phyloP scores from a whole-genome alignment of 768 basidiomycete genomes.

The Strobilomyces echinocephalus region DNA sequence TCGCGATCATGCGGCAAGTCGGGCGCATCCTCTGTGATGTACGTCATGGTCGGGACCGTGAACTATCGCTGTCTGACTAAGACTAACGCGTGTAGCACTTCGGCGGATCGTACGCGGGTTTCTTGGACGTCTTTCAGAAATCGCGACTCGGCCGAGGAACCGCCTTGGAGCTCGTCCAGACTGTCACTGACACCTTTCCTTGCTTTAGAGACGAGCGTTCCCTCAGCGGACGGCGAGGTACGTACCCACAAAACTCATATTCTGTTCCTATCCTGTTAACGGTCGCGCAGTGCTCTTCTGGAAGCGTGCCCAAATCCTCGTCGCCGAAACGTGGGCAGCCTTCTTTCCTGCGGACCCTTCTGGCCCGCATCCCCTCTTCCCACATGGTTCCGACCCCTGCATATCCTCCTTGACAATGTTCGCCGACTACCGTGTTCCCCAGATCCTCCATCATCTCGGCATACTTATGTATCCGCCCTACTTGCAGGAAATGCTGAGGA shows the following conservation, averaged over 20 bases:
- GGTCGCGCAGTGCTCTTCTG: constrained; percentile 62
- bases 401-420: constrained; percentile 87
- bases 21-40: constrained; percentile 70
- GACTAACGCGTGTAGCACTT: constrained; percentile 43
- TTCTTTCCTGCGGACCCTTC: constrained; percentile 60
- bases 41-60: constrained; percentile 21
- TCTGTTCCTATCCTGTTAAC: neutral
- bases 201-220: constrained; percentile 68
- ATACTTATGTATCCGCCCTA: constrained; percentile 68
- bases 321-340: constrained; percentile 90
- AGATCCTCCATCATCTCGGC: constrained; percentile 79
- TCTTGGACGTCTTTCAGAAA: constrained; percentile 58
- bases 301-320: constrained; percentile 89
- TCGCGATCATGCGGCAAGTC: constrained; percentile 73
- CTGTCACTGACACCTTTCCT: constrained; percentile 66
- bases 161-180: constrained; percentile 67
- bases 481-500: constrained; percentile 48
- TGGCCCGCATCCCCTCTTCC: constrained; percentile 68
- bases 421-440: constrained; percentile 89
- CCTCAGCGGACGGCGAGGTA: constrained; percentile 58
- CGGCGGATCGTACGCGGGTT: constrained; percentile 64
- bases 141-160: constrained; percentile 53
- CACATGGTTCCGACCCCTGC: constrained; percentile 46
- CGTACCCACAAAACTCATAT: neutral
- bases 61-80: constrained; percentile 8